Percentiles rank a stretch among this genome's conserved stretches.
Conservation (phyloP, 345 rosid genomes). For the Psidium guajava region DNA sequence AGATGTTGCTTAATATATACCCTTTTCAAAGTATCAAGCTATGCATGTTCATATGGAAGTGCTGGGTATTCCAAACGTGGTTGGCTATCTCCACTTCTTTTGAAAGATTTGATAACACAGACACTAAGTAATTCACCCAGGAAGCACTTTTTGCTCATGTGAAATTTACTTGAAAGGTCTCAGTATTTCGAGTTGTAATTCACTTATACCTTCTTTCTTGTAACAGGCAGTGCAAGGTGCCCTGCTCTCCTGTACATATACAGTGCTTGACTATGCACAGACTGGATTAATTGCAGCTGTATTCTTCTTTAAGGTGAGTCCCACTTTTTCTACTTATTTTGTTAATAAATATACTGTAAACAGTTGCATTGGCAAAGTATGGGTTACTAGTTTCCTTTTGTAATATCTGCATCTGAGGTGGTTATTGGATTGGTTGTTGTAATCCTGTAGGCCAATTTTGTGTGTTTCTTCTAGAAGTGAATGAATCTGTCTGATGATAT, state of each 20-base stretch:
- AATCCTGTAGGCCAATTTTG: background rate
- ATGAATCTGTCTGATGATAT: background rate
- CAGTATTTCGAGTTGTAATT: background rate
- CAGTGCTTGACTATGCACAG: constrained; percentile 90
- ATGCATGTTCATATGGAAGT: background rate
- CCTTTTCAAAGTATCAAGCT: background rate
- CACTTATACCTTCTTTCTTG: background rate
- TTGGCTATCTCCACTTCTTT: background rate
- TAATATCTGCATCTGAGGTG: background rate
- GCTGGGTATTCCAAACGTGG: background rate
- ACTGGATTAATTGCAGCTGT: constrained; percentile 96
- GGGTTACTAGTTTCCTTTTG: background rate
- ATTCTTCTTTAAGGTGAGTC: constrained; percentile 82
- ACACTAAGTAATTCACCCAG: background rate
- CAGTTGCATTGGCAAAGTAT: background rate
- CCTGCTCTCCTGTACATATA: constrained; percentile 65
- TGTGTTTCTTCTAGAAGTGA: background rate
- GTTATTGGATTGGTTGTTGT: background rate
- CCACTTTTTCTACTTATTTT: constrained; percentile 1
- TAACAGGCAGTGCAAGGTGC: constrained; percentile 77
- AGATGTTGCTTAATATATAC: background rate
- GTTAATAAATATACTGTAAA: background rate
- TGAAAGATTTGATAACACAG: background rate
- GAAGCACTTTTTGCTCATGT: background rate
- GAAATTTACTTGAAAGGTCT: background rate